These are phyloP conservation scores for Trichothecium roseum DNA, from an alignment of 2,329 filamentous ascomycete species.

Conservation along the genomic window DNA sequence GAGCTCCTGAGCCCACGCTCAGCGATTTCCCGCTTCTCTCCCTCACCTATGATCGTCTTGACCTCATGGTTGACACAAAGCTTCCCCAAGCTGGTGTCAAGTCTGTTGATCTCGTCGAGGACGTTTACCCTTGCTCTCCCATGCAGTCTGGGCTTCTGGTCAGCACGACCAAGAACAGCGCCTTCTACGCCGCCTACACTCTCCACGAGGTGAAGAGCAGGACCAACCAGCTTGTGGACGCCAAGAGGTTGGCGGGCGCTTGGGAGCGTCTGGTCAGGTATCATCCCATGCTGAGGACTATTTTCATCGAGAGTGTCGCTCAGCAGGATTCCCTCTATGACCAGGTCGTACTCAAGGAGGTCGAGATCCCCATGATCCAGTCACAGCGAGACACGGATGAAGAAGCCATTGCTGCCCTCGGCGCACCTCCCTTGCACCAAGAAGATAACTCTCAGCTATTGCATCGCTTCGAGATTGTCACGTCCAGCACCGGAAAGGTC, in stretches of 20 bases:
- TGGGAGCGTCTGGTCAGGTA: slow-evolving; percentile 32
- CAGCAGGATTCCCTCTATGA: slow-evolving; percentile 32
- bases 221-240: slow-evolving; percentile 10
- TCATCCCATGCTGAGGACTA: slow-evolving; percentile 32
- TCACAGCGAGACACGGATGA: slow-evolving; percentile 7
- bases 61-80: slow-evolving; percentile 26
- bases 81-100: slow-evolving; percentile 20
- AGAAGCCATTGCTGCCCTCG: slow-evolving; percentile 2
- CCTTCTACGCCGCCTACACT: slow-evolving; percentile 20
- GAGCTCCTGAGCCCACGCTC: slow-evolving; percentile 27
- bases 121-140: slow-evolving; percentile 24
- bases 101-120: slow-evolving; percentile 22
- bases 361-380: neutral
- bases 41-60: slow-evolving; percentile 28
- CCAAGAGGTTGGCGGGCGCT: slow-evolving; percentile 25
- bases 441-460: slow-evolving; percentile 3
- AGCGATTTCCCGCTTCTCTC: slow-evolving; percentile 31
- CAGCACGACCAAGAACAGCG: slow-evolving; percentile 26
- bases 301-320: slow-evolving; percentile 36
- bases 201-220: slow-evolving; percentile 12
- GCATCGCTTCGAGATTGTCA: slow-evolving; percentile 9
- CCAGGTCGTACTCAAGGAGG: slow-evolving; percentile 28
- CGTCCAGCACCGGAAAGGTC: neutral
- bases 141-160: slow-evolving; percentile 27
- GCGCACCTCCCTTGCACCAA: slow-evolving; percentile 1